Evolutionary conservation across 129 eudicot genomes (phyloP).

Genomic region (Tanacetum coccineum): DNA sequence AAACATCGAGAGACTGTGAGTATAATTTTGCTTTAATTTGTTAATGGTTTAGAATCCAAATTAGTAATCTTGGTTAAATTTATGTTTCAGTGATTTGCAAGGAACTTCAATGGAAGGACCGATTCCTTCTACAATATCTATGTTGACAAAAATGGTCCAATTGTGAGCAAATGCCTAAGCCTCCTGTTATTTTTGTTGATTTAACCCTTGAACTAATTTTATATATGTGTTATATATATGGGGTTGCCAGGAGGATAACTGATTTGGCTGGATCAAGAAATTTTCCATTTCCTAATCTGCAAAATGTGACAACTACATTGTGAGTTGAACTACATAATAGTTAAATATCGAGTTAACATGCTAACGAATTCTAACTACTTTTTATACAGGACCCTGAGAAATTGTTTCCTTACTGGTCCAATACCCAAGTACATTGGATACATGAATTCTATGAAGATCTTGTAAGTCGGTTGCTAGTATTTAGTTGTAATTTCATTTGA

Average conservation of each 20-base stretch:
- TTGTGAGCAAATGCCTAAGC: constrained; percentile 42
- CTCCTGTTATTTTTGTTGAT: too few species aligned
- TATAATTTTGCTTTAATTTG: constrained; percentile 12
- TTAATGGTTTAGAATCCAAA: neutral
- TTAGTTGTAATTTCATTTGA: neutral
- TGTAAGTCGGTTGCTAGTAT: constrained; percentile 50
- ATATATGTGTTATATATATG: constrained; percentile 19
- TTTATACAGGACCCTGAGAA: constrained; percentile 55
- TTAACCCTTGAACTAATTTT: constrained; percentile 14
- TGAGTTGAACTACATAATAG: constrained; percentile 37
- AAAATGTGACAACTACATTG: constrained; percentile 31
- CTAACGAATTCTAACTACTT: neutral
- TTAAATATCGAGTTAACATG: too few species aligned
- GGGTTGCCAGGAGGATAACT: constrained; percentile 58
- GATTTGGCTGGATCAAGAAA: constrained; percentile 50
- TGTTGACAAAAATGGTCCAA: constrained; percentile 39
- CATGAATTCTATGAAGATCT: constrained; percentile 18
- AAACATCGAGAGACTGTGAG: constrained; percentile 56
- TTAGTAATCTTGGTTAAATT: neutral
- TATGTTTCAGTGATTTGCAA: constrained; percentile 60
- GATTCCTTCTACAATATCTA: constrained; percentile 57
- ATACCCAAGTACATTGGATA: constrained; percentile 59
- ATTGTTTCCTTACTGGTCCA: constrained; percentile 56
- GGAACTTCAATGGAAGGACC: constrained; percentile 88
- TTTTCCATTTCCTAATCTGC: constrained; percentile 48